Base-by-base conservation (phyloP, 176 grass and related monocot species). In the Paspalum vaginatum region DNA sequence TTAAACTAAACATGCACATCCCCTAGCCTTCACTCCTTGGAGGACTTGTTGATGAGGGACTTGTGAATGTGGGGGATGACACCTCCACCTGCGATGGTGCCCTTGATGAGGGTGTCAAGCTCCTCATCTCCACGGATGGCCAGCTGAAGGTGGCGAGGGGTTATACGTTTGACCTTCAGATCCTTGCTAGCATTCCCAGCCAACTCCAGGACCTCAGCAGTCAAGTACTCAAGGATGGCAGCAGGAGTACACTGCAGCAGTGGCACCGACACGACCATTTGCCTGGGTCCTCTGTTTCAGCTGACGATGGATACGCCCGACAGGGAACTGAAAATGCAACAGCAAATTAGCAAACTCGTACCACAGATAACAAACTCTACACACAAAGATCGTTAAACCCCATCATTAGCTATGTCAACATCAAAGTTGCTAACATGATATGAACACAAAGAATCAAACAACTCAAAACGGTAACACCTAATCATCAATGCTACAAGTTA, bases 51-150 rank as follows among this genome's bases (percentile, higher is more conserved):
- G 83, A 92, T 92, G 27, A 92, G 83, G 56, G 90, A 92, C 63
- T 92, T 92, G 83, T 92, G 90, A 65, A 92, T 92, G 73, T 92
- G 90, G 6, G 90, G 90, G 66, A 92, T 92, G 42, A 92, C 90
- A 69, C 90, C 90, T 60, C 90, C 90, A 39, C 90, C 86, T 4
- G 90, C 90, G 5, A 92, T 92, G 79, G 90, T 92, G 16, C 90
- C 90, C 90, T 92, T 92, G 79, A 92, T 92, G 75, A 92, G 90
- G 69, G 90, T 92, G 11, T 92, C 90, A 0, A 92, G 90, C 57
- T 92, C 90, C 72, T 92, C 90, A 8, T 92, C 90, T 74, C 90
- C 90, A 37, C 90, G 86, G 57, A 92, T 92, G 65, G 90, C 90
- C 20, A 92, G 70, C 83, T 92, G 90, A n/a, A 92, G 64, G 59